phyloP scores from a whole-genome alignment of 306 rosid genomes.

The Quercus ilex region DNA sequence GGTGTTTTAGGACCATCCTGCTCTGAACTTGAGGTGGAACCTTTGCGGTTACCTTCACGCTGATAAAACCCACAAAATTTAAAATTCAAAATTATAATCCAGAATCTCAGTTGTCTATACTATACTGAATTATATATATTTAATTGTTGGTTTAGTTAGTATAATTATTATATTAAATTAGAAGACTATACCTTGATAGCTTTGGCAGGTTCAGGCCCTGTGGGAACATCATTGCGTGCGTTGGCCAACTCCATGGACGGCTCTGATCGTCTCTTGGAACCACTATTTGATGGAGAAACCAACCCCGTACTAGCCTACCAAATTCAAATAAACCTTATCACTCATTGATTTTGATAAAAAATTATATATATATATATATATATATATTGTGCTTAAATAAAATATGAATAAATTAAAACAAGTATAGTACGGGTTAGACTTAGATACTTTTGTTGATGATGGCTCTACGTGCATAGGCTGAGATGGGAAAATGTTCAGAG shows the following conservation, averaged over 20 bases:
- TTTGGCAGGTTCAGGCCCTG: slow-evolving; percentile 55
- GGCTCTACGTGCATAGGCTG: slow-evolving; percentile 91
- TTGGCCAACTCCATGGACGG: slow-evolving; percentile 74
- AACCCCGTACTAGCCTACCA: slow-evolving; percentile 43
- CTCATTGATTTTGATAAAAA: neutral
- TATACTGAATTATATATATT: slow-evolving; percentile 24
- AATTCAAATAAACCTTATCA: slow-evolving; percentile 5
- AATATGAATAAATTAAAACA: neutral
- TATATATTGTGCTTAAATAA: neutral
- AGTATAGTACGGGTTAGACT: neutral
- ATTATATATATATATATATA: too few relatives aligned
- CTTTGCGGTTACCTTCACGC: slow-evolving; percentile 76
- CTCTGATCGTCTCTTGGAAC: slow-evolving; percentile 61
- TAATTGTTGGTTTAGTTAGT: slow-evolving; percentile 9
- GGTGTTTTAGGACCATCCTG: slow-evolving; percentile 95
- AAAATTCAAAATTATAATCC: slow-evolving; percentile 3
- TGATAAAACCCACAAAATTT: slow-evolving; percentile 24
- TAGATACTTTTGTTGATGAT: slow-evolving; percentile 59
- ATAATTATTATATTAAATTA: too few relatives aligned
- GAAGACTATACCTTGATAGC: slow-evolving; percentile 40
- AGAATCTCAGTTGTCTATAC: slow-evolving; percentile 25
- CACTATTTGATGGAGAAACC: slow-evolving; percentile 49
- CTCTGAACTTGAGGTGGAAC: slow-evolving; percentile 86
- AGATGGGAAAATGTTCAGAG: slow-evolving; percentile 95
- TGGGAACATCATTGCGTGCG: slow-evolving; percentile 32